phyloP scores from a whole-genome alignment of 179 eudicot genomes.

The Heliamphora pulchella region DNA sequence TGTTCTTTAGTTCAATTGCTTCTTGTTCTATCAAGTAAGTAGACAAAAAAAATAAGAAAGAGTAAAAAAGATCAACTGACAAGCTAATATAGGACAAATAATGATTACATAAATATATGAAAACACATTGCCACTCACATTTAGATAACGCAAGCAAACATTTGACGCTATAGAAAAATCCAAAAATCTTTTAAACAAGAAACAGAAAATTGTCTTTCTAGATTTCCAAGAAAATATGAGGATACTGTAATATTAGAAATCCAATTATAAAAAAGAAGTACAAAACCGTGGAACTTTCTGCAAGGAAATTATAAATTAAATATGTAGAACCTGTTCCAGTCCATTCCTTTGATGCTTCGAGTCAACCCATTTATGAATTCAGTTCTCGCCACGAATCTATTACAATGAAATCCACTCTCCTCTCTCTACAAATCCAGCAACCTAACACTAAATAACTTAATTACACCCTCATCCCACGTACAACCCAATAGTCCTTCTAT shows the following conservation, averaged over 20 bases:
- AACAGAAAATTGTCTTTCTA: not conserved
- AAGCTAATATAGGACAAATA: not conserved
- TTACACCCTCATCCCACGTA: not conserved
- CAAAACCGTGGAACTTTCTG: not conserved
- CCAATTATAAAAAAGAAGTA: not conserved
- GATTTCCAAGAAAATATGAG: not conserved
- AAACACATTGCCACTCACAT: not conserved
- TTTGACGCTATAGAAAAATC: not conserved
- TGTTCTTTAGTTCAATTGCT: constrained; percentile 79
- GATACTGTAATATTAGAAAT: not conserved
- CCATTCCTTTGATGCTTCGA: too few species aligned
- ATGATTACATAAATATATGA: not conserved
- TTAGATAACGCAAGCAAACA: not conserved
- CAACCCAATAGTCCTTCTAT: not conserved
- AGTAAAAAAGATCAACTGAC: not conserved
- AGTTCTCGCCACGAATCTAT: not conserved
- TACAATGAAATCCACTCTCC: not conserved
- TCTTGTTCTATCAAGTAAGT: constrained; percentile 78
- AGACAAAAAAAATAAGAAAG: not conserved
- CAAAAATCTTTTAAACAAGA: not conserved
- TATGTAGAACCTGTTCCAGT: too few species aligned
- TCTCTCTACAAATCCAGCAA: not conserved
- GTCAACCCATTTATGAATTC: too few species aligned
- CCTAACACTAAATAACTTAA: not conserved
- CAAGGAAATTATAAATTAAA: not conserved